Conservation (phyloP, 257 asterid genomes). For the Penstemon newberryi region DNA sequence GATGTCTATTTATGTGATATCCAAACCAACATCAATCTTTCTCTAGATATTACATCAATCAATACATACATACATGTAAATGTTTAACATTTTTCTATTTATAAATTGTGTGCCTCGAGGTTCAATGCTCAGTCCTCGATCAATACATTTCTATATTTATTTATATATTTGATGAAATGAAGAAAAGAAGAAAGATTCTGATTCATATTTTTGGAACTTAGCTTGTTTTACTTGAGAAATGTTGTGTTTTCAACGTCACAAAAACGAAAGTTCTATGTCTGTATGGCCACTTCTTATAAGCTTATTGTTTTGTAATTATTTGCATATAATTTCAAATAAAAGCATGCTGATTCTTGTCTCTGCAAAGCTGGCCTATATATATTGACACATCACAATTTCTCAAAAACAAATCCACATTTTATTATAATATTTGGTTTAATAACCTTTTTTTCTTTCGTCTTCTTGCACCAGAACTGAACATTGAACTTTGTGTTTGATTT, state of each 20-base stretch:
- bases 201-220: conserved; percentile 15
- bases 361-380: conserved; percentile 26
- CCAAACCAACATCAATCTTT: too few species aligned
- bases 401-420: background rate
- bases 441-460: conserved; percentile 26
- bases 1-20: conserved; percentile 33
- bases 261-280: background rate
- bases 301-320: conserved; percentile 34
- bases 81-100: conserved; percentile 11
- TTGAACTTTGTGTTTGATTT: conserved; percentile 35
- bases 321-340: conserved; percentile 21
- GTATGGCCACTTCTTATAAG: conserved; percentile 2
- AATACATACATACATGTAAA: background rate
- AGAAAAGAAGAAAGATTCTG: conserved; percentile 27
- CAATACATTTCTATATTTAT: conserved; percentile 28
- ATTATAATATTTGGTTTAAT: background rate
- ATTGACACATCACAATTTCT: conserved; percentile 32
- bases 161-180: conserved; percentile 12
- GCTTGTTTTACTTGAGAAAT: conserved; percentile 27
- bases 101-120: conserved; percentile 30
- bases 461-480: conserved; percentile 9
- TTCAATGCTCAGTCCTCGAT: conserved; percentile 26
- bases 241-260: conserved; percentile 21
- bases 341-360: conserved; percentile 28
- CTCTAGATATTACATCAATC: too few species aligned